Evolutionary conservation across 1,284 basidiomycete genomes (phyloP), one percentile per base, ranked within the genome.

Genomic region (Microbotryum lychnidis-dioicae): DNA sequence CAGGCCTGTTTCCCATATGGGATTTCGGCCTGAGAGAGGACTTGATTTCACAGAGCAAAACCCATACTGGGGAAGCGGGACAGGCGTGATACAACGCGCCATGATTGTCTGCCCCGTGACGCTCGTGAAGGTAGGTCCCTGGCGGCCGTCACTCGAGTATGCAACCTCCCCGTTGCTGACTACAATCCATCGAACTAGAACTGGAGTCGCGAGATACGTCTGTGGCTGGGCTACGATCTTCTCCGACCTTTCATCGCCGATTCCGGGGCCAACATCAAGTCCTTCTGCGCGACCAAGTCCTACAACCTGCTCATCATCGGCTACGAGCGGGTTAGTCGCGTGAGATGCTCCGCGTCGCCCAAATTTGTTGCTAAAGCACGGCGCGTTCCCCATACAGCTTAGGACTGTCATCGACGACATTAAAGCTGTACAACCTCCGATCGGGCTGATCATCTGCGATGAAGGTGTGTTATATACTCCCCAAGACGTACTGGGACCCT

Each of bases 41-140:
- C 21, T 50, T 6, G 21, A 45, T 10, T 12, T 6, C 52, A 12
- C 62, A 91, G 87, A 85, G 71, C 92, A 97, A 79, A 92, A 86
- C 69, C 87, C 88, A 2, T 92, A 89, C 71, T 79, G 79, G 1
- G 81, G 80, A 3, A 79, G 78, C 45, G 79, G 80, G 4, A 80
- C 84, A 7, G 8, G 65, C 31, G 79, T 80, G 5, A 80, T 78
- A 6, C 61, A 78, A 72, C 37, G 91, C 72, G 88, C 84, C 6
- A 79, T 97, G 53, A 87, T 99, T 60, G 96, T 94, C 29, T 97
- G 94, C 72, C 96, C 96, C 0, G 91, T 97, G 9, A 87, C 92
- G 4, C 79, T 99, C 33, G 81, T 94, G 62, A 89, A 85, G 65
- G 89, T 89, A 68, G 69, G 57, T 23, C 12, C 6, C 18, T 6